phyloP scores from a whole-genome alignment of 1,139 yeast species.

The Candida tropicalis region DNA sequence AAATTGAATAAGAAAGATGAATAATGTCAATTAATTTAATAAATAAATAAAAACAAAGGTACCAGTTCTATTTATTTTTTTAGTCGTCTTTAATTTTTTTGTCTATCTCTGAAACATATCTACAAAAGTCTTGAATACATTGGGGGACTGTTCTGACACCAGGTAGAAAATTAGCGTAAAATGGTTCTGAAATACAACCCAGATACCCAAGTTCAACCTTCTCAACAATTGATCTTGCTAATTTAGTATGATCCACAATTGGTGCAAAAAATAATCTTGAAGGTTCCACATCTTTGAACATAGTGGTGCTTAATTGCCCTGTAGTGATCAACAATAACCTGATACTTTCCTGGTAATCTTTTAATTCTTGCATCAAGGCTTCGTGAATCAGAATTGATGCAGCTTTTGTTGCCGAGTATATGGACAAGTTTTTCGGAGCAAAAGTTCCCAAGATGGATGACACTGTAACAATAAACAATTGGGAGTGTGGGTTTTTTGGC shows the following conservation, averaged over 20 bases:
- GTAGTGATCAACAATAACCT: constrained; percentile 58
- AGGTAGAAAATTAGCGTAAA: constrained; percentile 63
- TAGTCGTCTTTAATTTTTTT: constrained; percentile 23
- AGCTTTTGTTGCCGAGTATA: constrained; percentile 70
- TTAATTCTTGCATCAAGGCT: constrained; percentile 54
- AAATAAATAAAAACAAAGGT: not conserved
- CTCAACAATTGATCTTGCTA: constrained; percentile 48
- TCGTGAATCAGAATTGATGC: constrained; percentile 63
- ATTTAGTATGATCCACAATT: constrained; percentile 40
- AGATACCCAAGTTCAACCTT: constrained; percentile 48
- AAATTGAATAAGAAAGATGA: constrained; percentile 22
- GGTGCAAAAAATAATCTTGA: constrained; percentile 70
- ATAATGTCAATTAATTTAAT: constrained; percentile 10
- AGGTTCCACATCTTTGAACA: constrained; percentile 65
- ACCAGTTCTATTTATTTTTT: not conserved
- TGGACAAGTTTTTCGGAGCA: constrained; percentile 68
- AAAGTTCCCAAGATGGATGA: constrained; percentile 72
- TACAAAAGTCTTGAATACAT: constrained; percentile 41
- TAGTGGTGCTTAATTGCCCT: constrained; percentile 64
- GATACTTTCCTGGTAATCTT: constrained; percentile 24
- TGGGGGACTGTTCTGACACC: constrained; percentile 56
- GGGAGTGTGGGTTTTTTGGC: constrained; percentile 16
- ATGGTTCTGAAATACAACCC: constrained; percentile 59
- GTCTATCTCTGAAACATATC: constrained; percentile 61
- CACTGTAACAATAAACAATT: constrained; percentile 60